phyloP scores from a whole-genome alignment of 1,284 basidiomycete species.

The Neolentinus lepideus region DNA sequence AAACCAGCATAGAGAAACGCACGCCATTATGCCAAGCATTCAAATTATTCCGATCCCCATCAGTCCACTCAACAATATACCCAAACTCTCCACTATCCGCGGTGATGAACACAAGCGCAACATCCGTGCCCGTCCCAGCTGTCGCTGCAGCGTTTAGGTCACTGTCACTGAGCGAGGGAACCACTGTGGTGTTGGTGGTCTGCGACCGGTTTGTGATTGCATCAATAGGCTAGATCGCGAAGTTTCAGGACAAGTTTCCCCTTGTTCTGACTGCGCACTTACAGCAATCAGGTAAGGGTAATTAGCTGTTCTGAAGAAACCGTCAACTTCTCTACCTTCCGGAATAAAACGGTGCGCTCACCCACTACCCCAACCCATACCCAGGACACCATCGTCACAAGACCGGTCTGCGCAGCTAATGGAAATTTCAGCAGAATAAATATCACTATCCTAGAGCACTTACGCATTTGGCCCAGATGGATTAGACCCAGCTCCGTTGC shows the following conservation, averaged over 20 bases:
- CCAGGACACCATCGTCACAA: conserved; percentile 52
- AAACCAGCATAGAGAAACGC: too few species aligned
- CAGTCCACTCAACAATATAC: conserved; percentile 56
- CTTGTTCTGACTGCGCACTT: conserved; percentile 17
- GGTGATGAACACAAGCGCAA: conserved; percentile 53
- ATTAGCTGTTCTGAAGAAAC: conserved; percentile 36
- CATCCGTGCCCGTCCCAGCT: conserved; percentile 37
- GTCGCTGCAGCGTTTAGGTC: conserved; percentile 35
- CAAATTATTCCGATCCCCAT: conserved; percentile 63
- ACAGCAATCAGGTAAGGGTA: conserved; percentile 46
- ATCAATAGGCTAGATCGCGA: conserved; percentile 28
- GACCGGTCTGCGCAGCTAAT: conserved; percentile 35
- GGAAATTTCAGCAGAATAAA: conserved; percentile 11
- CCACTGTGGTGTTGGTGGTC: conserved; percentile 29
- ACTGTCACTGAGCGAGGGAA: conserved; percentile 46
- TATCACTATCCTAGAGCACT: conserved; percentile 11
- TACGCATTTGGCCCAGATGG: conserved; percentile 55
- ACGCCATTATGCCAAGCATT: conserved; percentile 63
- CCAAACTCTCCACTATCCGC: conserved; percentile 45
- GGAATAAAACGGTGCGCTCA: conserved; percentile 12
- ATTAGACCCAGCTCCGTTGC: conserved; percentile 54
- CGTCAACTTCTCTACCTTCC: background rate
- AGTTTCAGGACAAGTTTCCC: conserved; percentile 16
- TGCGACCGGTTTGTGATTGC: conserved; percentile 35
- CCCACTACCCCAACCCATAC: conserved; percentile 55